Conservation (phyloP, 2,329 filamentous ascomycete genomes). For the Dichotomopilus funicola region DNA sequence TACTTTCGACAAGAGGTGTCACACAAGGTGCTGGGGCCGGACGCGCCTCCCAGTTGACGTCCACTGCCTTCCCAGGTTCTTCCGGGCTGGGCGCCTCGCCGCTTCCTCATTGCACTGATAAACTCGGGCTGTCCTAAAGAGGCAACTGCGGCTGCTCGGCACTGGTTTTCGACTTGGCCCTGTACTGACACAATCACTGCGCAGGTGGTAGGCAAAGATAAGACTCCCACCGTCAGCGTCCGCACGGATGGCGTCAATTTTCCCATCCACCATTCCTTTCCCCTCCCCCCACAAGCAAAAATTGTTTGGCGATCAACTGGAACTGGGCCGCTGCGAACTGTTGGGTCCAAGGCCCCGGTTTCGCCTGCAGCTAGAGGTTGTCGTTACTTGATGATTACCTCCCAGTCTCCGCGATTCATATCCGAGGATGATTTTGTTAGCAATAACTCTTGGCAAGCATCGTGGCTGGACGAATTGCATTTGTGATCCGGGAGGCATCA, state of each 20-base stretch:
- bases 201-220: slow-evolving; percentile 4
- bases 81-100: not conserved
- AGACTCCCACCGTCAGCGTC: slow-evolving; percentile 1
- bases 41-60: not conserved
- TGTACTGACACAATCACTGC: not conserved
- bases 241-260: slow-evolving; percentile 2
- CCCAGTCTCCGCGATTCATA: slow-evolving; percentile 12
- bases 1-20: slow-evolving; percentile 6
- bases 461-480: slow-evolving; percentile 1
- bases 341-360: slow-evolving; percentile 13
- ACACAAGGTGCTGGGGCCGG: not conserved
- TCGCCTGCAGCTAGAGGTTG: slow-evolving; percentile 23
- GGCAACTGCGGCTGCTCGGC: slow-evolving; percentile 5
- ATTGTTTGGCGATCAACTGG: slow-evolving; percentile 1
- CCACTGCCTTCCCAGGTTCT: not conserved
- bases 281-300: slow-evolving; percentile 5
- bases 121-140: slow-evolving; percentile 4
- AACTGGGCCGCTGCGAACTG: not conserved
- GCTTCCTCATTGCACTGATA: not conserved
- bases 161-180: not conserved
- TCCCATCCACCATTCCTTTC: too few relatives aligned
- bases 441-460: slow-evolving; percentile 16
- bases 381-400: slow-evolving; percentile 24
- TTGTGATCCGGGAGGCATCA: not conserved
- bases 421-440: slow-evolving; percentile 8